phyloP scores from a whole-genome alignment of 2,329 filamentous ascomycete species.

The Fusarium phyllophilum region DNA sequence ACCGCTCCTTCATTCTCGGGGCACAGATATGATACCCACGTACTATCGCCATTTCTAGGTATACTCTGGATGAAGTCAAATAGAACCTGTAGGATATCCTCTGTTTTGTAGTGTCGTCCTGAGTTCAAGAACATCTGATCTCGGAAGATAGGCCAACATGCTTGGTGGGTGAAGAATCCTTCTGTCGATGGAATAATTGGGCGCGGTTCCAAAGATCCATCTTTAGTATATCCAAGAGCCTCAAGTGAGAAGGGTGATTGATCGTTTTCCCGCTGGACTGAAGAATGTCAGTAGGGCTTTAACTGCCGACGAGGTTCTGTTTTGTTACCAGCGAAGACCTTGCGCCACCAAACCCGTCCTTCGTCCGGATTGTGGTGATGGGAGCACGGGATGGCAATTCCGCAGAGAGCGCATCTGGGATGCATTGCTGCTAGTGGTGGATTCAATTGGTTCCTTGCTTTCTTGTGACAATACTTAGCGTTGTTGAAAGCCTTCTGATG shows the following conservation, averaged over 20 bases:
- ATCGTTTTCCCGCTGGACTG: not conserved
- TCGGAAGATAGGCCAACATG: not conserved
- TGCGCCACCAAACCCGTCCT: not conserved
- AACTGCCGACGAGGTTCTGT: too few species aligned
- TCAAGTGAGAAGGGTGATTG: not conserved
- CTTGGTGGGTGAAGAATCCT: not conserved
- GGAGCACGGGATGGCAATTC: not conserved
- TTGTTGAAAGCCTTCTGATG: not conserved
- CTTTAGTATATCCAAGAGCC: not conserved
- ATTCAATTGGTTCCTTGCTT: not conserved
- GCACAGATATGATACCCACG: not conserved
- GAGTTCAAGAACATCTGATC: not conserved
- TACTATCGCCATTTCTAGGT: not conserved
- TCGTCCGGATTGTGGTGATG: too few species aligned
- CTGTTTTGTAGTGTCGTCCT: not conserved
- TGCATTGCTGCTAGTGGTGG: not conserved
- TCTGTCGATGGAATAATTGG: rapidly evolving
- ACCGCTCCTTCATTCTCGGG: not conserved
- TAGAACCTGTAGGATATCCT: not conserved
- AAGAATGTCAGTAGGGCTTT: not conserved
- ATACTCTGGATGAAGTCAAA: not conserved
- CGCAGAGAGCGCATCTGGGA: not conserved
- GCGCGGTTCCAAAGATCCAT: not conserved
- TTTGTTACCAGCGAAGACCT: not conserved
- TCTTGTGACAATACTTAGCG: too few species aligned